Percentiles rank a stretch among this genome's conserved stretches.
Conservation (phyloP, 2,329 filamentous ascomycete species). For the Pseudogymnoascus destructans region DNA sequence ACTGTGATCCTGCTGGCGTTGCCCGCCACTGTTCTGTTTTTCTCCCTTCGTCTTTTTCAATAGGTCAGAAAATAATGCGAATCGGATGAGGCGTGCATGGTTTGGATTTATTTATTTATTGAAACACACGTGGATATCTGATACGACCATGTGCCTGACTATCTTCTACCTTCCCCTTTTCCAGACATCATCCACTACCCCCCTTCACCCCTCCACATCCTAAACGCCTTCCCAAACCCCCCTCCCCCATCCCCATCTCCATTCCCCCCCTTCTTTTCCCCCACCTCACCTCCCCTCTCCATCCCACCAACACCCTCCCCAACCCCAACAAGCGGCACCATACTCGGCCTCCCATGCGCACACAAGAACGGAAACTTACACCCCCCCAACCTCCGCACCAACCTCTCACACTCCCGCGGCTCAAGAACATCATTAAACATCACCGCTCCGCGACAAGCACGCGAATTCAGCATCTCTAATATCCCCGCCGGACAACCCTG, state of each 20-base stretch:
- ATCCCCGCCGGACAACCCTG: conserved; percentile 62
- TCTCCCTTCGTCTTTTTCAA: neutral
- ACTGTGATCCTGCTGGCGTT: neutral
- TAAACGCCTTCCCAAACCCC: neutral
- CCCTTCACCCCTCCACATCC: neutral
- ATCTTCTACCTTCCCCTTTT: neutral
- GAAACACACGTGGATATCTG: neutral
- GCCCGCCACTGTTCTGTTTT: neutral
- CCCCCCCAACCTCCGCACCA: conserved; percentile 43
- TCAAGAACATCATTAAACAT: conserved; percentile 71
- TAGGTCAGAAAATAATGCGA: neutral
- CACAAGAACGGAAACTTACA: conserved; percentile 72
- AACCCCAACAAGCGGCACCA: conserved; percentile 43
- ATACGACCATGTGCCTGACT: neutral
- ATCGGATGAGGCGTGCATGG: neutral
- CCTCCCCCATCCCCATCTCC: neutral
- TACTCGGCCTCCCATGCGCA: conserved; percentile 61
- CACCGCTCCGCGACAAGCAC: conserved; percentile 65
- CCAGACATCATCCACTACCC: neutral
- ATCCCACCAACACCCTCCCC: neutral
- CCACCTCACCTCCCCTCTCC: neutral
- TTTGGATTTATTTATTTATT: neutral
- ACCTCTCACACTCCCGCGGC: conserved; percentile 39
- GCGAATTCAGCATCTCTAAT: conserved; percentile 61
- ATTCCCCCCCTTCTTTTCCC: neutral